A percentile compares a stretch with the other conserved stretches of the same genome.
Conservation (phyloP, 1,284 basidiomycete species). For the Ganoderma lucidum region DNA sequence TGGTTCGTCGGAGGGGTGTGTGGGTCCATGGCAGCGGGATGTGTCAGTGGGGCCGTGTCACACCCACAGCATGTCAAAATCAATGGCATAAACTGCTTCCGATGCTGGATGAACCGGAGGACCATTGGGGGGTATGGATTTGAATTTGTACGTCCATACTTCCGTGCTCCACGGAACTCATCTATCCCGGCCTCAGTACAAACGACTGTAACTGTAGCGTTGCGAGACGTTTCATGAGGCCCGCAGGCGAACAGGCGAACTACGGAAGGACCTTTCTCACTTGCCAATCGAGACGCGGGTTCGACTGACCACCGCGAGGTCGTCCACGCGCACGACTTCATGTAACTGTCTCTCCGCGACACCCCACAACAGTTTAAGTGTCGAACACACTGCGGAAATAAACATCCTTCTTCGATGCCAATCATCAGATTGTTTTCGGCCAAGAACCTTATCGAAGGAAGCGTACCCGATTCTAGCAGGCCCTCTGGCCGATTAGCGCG, state of each 20-base stretch:
- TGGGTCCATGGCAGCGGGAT: background rate
- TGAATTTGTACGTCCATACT: background rate
- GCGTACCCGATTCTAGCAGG: background rate
- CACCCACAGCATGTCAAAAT: background rate
- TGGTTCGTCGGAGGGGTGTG: background rate
- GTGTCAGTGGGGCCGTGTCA: background rate
- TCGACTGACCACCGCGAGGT: background rate
- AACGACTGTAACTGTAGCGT: background rate
- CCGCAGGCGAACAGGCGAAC: background rate
- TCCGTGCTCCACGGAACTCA: background rate
- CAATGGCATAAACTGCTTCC: background rate
- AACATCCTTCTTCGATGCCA: conserved; percentile 1
- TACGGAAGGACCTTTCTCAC: background rate
- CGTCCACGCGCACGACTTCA: background rate
- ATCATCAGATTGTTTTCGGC: conserved; percentile 4
- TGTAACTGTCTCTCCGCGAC: conserved; percentile 5
- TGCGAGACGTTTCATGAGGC: background rate
- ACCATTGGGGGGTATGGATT: background rate
- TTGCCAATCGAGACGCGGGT: background rate
- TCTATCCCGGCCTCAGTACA: background rate
- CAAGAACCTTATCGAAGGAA: conserved; percentile 1
- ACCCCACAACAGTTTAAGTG: background rate
- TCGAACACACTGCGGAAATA: background rate
- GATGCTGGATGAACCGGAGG: background rate
- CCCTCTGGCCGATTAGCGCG: background rate